Evolutionary conservation across 495 filamentous ascomycete genomes (phyloP).

Genomic region (Hypoxylon subgilvum): DNA sequence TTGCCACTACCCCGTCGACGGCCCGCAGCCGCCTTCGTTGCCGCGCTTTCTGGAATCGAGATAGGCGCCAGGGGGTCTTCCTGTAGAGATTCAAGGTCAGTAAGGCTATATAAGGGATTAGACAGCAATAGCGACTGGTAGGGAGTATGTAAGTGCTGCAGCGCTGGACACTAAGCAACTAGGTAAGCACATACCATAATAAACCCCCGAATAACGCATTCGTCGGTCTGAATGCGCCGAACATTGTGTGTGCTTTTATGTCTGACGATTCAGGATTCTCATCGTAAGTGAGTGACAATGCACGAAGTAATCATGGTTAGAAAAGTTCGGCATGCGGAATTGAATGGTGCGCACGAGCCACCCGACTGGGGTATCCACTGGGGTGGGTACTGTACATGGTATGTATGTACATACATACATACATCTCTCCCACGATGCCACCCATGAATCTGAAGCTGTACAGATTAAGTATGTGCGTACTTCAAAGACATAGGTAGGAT

Average conservation of each 20-base stretch:
- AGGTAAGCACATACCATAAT: conserved; percentile 72
- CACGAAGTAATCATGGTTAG: conserved; percentile 6
- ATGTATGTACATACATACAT: no score
- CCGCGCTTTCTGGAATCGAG: conserved; percentile 83
- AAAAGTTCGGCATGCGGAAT: conserved; percentile 27
- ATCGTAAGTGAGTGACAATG: background rate
- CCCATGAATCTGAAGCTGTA: no score
- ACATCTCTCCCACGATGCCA: no score
- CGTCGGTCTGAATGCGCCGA: conserved; percentile 81
- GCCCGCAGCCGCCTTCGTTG: conserved; percentile 84
- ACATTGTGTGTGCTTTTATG: conserved; percentile 59
- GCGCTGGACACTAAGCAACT: no score
- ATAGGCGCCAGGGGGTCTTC: conserved; percentile 99
- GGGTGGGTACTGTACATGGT: no score
- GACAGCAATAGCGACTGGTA: no score
- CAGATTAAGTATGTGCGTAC: background rate
- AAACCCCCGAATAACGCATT: conserved; percentile 78
- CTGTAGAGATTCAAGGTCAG: conserved; percentile 52
- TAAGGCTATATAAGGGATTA: background rate
- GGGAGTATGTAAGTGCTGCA: no score
- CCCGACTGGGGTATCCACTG: background rate
- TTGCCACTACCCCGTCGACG: conserved; percentile 83
- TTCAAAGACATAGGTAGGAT: background rate
- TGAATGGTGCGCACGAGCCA: conserved; percentile 26
- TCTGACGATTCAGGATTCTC: conserved; percentile 12